Evolutionary conservation across 352 stramenopile species (phyloP).

Genomic region (Thraustotheca clavata): DNA sequence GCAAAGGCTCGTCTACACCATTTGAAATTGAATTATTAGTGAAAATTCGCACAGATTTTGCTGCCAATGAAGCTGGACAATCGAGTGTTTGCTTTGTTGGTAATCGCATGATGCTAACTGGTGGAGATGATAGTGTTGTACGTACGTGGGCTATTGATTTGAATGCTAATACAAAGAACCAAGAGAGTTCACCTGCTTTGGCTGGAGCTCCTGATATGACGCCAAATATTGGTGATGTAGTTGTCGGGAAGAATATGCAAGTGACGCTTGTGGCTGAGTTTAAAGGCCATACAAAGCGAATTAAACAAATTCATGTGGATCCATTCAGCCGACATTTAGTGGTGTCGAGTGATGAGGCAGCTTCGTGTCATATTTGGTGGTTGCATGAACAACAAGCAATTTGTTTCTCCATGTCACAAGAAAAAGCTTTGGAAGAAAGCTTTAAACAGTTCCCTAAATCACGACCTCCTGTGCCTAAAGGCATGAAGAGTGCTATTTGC

Average conservation of each 20-base stretch:
- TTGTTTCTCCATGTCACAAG: constrained; percentile 64
- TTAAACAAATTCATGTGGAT: constrained; percentile 74
- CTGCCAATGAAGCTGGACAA: constrained; percentile 48
- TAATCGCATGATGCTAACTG: constrained; percentile 66
- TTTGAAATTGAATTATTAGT: constrained; percentile 35
- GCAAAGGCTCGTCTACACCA: neutral
- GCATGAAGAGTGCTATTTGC: constrained; percentile 32
- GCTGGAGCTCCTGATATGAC: neutral
- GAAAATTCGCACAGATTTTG: constrained; percentile 79
- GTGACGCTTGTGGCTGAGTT: constrained; percentile 69
- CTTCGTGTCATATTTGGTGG: constrained; percentile 73
- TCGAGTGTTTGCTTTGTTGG: constrained; percentile 67
- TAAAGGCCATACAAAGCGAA: constrained; percentile 63
- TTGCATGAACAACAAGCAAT: constrained; percentile 45
- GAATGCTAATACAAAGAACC: neutral
- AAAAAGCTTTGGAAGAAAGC: constrained; percentile 48
- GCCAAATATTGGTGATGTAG: constrained; percentile 48
- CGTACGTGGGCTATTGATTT: constrained; percentile 53
- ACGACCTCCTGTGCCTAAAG: neutral
- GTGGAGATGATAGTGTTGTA: constrained; percentile 74
- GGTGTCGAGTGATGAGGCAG: constrained; percentile 64
- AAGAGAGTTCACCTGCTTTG: neutral
- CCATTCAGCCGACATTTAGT: constrained; percentile 71
- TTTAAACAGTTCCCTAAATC: constrained; percentile 1
- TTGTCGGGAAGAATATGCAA: constrained; percentile 37